Evolutionary conservation across 352 stramenopile genomes (phyloP), one percentile per base, ranked within the genome.

Genomic region (Globisporangium abappressorium): DNA sequence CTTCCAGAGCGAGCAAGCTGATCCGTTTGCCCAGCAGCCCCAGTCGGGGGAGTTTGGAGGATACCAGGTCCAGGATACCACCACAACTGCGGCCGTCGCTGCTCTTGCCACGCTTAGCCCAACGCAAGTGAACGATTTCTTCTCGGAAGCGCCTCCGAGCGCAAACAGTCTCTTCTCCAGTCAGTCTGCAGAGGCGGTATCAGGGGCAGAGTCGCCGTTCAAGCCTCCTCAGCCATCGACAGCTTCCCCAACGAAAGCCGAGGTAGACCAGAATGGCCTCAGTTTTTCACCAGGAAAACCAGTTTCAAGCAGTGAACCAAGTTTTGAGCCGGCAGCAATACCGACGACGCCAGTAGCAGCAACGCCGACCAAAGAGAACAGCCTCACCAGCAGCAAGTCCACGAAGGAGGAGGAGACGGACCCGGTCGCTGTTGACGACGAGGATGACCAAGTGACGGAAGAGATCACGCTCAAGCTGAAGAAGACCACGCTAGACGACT

Each of bases 401-500:
- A 49, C 22, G 38, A 64, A 65, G 26, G 12, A 26, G 26, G 12
- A 26, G 20, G 57, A 71, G 15, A 41, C 14, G 2, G 38, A 69
- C 34, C 66, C 68, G 9, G 60, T 60, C 36, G 46, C 57, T 22
- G 26, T 38, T 33, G 34, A 66, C 12, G 57, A 61, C 7, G 30
- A 68, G 5, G 28, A 69, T 20, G 41, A 68, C n/a, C 58, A 65
- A 0, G 57, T 53, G 3, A 36, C 36, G 34, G 56, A 70, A 26
- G 28, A 38, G 18, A 38, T 59, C 41, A 22, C 38, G 26, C 57
- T 26, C 11, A 51, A 53, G 18, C 66, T 66, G 18, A 65, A 70
- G 14, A 56, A 81, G 7, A 84, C 80, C 14, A 84, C 79, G 15
- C 55, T 86, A 15, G 83, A 89, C 38, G 82, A 91, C 64, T 85